phyloP scores from a whole-genome alignment of 768 basidiomycete genomes.

The Hygrophoropsis aurantiaca region DNA sequence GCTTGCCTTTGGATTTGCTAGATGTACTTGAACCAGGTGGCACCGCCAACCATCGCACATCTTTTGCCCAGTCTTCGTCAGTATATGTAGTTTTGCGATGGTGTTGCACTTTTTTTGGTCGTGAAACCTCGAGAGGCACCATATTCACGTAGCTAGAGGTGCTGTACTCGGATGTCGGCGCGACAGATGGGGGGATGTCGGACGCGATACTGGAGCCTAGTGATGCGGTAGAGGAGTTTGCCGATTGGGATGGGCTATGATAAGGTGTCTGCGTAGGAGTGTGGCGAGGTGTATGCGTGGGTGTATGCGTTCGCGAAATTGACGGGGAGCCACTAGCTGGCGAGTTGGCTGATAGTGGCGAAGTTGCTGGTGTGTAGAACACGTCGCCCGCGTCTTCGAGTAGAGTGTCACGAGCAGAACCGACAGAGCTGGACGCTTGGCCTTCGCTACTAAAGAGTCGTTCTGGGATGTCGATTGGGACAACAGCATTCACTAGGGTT shows the following conservation, averaged over 20 bases:
- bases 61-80: constrained; percentile 66
- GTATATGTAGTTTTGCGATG: constrained; percentile 37
- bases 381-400: constrained; percentile 38
- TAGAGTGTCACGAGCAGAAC: neutral
- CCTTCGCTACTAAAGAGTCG: neutral
- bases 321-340: constrained; percentile 28
- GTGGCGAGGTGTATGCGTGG: constrained; percentile 15
- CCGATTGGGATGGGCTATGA: constrained; percentile 21
- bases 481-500: neutral
- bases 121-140: constrained; percentile 5
- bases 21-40: constrained; percentile 21
- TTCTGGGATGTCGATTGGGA: neutral
- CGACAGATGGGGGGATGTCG: constrained; percentile 36
- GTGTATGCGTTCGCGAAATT: constrained; percentile 13
- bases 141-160: constrained; percentile 20
- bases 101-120: constrained; percentile 14
- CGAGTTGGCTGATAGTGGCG: constrained; percentile 50
- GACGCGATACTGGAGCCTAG: constrained; percentile 21
- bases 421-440: neutral
- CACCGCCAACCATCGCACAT: constrained; percentile 62
- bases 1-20: constrained; percentile 20
- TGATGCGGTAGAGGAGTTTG: constrained; percentile 28
- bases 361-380: constrained; percentile 64
- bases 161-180: constrained; percentile 22
- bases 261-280: constrained; percentile 17